Evolutionary conservation across 345 rosid species (phyloP).

Genomic region (Lepidium sativum): DNA sequence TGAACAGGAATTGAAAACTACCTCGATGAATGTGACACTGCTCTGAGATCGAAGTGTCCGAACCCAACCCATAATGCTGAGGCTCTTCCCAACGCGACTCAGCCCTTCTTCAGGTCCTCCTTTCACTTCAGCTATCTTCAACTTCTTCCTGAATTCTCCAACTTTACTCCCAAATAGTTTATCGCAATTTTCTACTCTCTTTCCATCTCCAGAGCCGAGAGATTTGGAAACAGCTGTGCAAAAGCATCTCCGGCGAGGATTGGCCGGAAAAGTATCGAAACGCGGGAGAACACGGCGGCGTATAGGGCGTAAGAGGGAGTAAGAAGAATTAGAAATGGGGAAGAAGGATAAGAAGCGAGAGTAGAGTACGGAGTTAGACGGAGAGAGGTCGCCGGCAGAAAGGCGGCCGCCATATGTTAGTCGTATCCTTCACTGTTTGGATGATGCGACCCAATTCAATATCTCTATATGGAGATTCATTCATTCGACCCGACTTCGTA

Average conservation of each 20-base stretch:
- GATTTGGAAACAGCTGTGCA: slow-evolving; percentile 22
- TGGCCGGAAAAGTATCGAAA: not conserved
- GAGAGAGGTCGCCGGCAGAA: slow-evolving; percentile 29
- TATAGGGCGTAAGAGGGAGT: slow-evolving; percentile 1
- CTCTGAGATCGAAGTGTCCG: slow-evolving; percentile 87
- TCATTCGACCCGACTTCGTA: not conserved
- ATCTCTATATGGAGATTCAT: not conserved
- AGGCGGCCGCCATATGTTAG: slow-evolving; percentile 9
- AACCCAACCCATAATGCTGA: slow-evolving; percentile 81
- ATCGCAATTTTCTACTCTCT: not conserved
- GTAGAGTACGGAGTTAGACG: slow-evolving; percentile 17
- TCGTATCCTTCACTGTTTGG: not conserved
- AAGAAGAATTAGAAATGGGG: not conserved
- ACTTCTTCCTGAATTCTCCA: slow-evolving; percentile 60
- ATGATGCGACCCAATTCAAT: not conserved
- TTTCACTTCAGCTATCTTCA: slow-evolving; percentile 71
- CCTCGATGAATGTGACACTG: slow-evolving; percentile 82
- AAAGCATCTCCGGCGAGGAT: slow-evolving; percentile 21
- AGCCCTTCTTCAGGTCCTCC: slow-evolving; percentile 65
- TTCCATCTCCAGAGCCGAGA: slow-evolving; percentile 13
- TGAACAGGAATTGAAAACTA: not conserved
- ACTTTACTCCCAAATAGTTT: slow-evolving; percentile 15
- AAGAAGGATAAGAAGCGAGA: slow-evolving; percentile 25
- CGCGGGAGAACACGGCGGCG: slow-evolving; percentile 6
- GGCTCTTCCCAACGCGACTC: slow-evolving; percentile 49